phyloP scores from a whole-genome alignment of 495 filamentous ascomycete species.

The Annulohypoxylon maeteangense region DNA sequence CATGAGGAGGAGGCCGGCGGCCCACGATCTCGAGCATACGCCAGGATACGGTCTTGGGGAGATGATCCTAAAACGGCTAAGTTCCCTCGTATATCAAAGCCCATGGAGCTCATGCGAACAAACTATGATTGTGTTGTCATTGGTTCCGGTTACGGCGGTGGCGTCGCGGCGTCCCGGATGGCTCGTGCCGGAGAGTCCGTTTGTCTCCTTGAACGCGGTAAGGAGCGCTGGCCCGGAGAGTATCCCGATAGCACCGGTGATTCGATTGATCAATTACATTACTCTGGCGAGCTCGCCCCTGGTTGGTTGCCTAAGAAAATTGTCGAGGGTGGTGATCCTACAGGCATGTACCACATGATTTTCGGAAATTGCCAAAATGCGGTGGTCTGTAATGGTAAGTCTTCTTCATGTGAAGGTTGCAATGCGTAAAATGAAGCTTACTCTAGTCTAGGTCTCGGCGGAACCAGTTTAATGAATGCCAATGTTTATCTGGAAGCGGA shows the following conservation, averaged over 20 bases:
- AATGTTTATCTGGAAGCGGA: conserved; percentile 74
- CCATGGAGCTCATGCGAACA: conserved; percentile 65
- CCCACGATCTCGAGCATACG: conserved; percentile 51
- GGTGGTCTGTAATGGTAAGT: conserved; percentile 70
- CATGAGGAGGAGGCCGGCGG: conserved; percentile 47
- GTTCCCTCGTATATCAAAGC: conserved; percentile 65
- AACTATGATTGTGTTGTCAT: conserved; percentile 74
- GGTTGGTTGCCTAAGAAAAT: conserved; percentile 49
- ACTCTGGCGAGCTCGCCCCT: conserved; percentile 65
- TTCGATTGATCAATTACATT: conserved; percentile 60
- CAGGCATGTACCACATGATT: conserved; percentile 71
- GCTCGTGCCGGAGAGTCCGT: conserved; percentile 69
- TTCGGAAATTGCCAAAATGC: conserved; percentile 74
- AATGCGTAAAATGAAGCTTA: background rate
- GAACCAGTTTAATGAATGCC: conserved; percentile 72
- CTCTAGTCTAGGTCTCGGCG: conserved; percentile 63
- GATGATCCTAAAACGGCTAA: conserved; percentile 52
- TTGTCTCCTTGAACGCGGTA: conserved; percentile 70
- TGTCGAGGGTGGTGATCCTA: conserved; percentile 63
- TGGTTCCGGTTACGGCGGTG: conserved; percentile 75
- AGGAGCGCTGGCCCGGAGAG: conserved; percentile 73
- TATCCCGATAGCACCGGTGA: conserved; percentile 64
- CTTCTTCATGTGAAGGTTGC: conserved; percentile 2
- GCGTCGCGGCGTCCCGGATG: conserved; percentile 73
- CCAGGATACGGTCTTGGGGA: conserved; percentile 53